Evolutionary conservation across 805 yeast species (phyloP), one percentile per base, ranked within the genome.

Genomic region (Barnettozyma populi): DNA sequence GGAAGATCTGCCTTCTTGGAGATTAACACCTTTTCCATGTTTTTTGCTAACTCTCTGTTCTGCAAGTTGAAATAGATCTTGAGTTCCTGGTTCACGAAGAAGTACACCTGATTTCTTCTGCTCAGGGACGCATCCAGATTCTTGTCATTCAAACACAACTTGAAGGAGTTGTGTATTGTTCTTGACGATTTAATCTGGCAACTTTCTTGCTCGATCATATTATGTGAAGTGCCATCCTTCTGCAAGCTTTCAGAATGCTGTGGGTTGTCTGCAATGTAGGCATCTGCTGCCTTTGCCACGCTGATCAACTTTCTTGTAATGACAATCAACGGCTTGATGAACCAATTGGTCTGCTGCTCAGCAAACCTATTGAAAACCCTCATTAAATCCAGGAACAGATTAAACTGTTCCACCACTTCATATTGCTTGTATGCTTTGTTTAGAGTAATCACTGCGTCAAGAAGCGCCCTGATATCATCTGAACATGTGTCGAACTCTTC

Each of bases 81-180:
- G 63, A 88, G 80, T 49, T 89, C 75, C 46, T 81, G 75, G 36
- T 83, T 82, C 18, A 86, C 76, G 61, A 88, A 84, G 64, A 77
- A 82, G 64, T 83, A 86, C 18, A 85, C 81, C 43, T 83, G 86
- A 52, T 66, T 64, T 57, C 82, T 74, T 59, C 86, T 84, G 51
- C 84, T 78, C 13, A 57, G 56, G 0, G 41, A 44, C 19, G 63
- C 42, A 24, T 75, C 76, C n/a, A 78, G 75, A 51, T 80, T 80
- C 49, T 90, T 75, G 64, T 90, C 97, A 52, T 86, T 86, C 39
- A 90, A 69, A 52, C 95, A 86, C 4, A 85, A 61, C 49, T 84
- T 86, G 67, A 88, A 85, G 7, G 90, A 77, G 50, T 80, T 74
- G 63, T 88, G 89, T 46, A 89, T 72, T 2, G 83, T 73, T 51